Evolutionary conservation across 2,329 filamentous ascomycete genomes (phyloP).

Genomic region (Didymella glomerata): DNA sequence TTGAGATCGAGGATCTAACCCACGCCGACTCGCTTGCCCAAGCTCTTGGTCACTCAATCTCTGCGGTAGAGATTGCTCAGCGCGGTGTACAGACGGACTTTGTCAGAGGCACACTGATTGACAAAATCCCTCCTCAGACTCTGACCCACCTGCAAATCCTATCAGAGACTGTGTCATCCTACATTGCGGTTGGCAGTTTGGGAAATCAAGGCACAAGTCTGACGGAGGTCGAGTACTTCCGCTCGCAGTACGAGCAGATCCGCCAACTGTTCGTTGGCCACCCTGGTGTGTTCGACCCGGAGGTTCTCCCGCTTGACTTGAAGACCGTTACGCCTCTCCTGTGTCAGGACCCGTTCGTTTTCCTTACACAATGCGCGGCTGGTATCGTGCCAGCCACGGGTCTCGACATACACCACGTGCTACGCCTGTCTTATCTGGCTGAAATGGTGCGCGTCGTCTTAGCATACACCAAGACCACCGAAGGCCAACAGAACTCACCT

Average conservation of each 20-base stretch:
- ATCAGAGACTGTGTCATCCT: slow-evolving; percentile 87
- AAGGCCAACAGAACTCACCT: slow-evolving; percentile 18
- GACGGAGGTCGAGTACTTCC: slow-evolving; percentile 72
- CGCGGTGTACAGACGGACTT: slow-evolving; percentile 79
- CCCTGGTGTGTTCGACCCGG: slow-evolving; percentile 51
- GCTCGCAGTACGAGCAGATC: slow-evolving; percentile 74
- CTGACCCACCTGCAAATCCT: slow-evolving; percentile 88
- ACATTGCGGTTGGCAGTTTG: slow-evolving; percentile 78
- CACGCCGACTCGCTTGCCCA: slow-evolving; percentile 68
- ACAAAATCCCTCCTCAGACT: slow-evolving; percentile 82
- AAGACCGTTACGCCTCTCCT: slow-evolving; percentile 65
- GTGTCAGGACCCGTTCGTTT: slow-evolving; percentile 76
- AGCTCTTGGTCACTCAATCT: slow-evolving; percentile 83
- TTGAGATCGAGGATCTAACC: slow-evolving; percentile 57
- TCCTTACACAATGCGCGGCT: slow-evolving; percentile 80
- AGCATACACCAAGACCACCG: slow-evolving; percentile 53
- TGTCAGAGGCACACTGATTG: slow-evolving; percentile 74
- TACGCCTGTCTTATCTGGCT: slow-evolving; percentile 87
- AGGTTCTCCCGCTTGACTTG: slow-evolving; percentile 53
- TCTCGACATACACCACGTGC: slow-evolving; percentile 78
- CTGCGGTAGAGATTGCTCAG: slow-evolving; percentile 89
- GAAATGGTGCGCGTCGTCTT: slow-evolving; percentile 86
- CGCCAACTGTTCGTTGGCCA: slow-evolving; percentile 75
- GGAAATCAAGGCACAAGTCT: slow-evolving; percentile 67
- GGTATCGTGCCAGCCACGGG: slow-evolving; percentile 72